Percentiles rank a stretch among this genome's conserved stretches.
These are phyloP conservation scores for Orbilia blumenaviensis DNA, from an alignment of 2,329 filamentous ascomycete species.

Conservation along the genomic window DNA sequence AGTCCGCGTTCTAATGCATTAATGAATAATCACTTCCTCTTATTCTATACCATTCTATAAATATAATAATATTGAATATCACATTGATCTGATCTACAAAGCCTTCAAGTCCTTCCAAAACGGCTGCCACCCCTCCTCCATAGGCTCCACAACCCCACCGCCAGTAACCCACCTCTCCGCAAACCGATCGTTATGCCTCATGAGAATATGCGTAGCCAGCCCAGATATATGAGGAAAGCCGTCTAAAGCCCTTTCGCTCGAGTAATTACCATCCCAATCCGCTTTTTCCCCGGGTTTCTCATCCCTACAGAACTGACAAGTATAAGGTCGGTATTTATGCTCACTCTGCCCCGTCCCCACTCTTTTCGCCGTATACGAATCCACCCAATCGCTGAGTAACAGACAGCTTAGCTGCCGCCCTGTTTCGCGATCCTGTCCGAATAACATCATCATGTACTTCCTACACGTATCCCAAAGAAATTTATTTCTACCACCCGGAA, in stretches of 20 bases:
- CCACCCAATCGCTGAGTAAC: background rate
- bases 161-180: background rate
- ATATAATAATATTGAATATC: too few species aligned
- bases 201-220: constrained; percentile 1
- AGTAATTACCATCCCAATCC: background rate
- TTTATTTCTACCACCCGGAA: background rate
- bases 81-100: too few species aligned
- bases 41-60: too few species aligned
- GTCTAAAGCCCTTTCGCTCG: background rate
- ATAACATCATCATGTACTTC: background rate
- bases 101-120: background rate
- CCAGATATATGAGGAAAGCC: background rate
- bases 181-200: constrained; percentile 3
- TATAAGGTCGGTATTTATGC: background rate
- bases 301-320: constrained; percentile 1
- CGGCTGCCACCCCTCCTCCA: background rate
- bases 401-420: background rate
- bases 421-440: background rate
- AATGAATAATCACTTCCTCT: background rate
- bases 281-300: background rate
- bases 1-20: background rate
- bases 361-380: background rate
- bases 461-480: background rate
- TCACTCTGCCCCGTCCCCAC: background rate
- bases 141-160: background rate